These are phyloP conservation scores for Aspergillus cejpii DNA, from an alignment of 2,329 filamentous ascomycete genomes.

Conservation along the genomic window DNA sequence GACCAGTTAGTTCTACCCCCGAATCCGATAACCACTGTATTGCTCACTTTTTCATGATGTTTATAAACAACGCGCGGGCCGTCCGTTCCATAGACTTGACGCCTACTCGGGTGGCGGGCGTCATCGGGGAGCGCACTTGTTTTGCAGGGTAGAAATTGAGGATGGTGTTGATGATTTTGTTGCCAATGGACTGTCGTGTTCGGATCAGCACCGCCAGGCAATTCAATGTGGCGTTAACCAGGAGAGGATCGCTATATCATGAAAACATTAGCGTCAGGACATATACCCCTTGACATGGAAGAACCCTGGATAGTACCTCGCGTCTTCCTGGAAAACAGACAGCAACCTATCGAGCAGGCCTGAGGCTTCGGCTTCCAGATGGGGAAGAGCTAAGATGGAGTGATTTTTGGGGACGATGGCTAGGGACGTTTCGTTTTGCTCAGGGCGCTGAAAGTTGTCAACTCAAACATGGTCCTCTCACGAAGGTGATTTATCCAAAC, in stretches of 20 bases:
- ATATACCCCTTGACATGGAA: background rate
- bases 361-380: constrained; percentile 85
- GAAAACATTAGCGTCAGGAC: constrained; percentile 4
- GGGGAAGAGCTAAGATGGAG: constrained; percentile 67
- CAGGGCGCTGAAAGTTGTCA: constrained; percentile 50
- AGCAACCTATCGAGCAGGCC: constrained; percentile 86
- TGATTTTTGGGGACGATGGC: constrained; percentile 80
- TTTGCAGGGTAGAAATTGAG: constrained; percentile 89
- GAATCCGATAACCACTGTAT: background rate
- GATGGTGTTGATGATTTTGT: constrained; percentile 76
- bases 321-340: constrained; percentile 75
- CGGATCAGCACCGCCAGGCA: constrained; percentile 76
- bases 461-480: constrained; percentile 4
- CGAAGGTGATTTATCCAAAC: background rate
- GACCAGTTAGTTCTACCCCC: constrained; percentile 17
- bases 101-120: constrained; percentile 70
- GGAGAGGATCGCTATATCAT: constrained; percentile 64
- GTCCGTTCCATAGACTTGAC: constrained; percentile 95
- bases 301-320: constrained; percentile 52
- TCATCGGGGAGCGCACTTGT: constrained; percentile 68
- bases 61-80: constrained; percentile 71
- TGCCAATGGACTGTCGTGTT: constrained; percentile 70
- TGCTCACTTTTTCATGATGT: constrained; percentile 68
- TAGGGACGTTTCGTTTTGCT: constrained; percentile 77
- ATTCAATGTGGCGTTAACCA: constrained; percentile 89